A percentile compares a stretch with the other conserved stretches of the same genome.
phyloP scores from a whole-genome alignment of 2,329 filamentous ascomycete genomes.

The Bimuria novae-zelandiae region DNA sequence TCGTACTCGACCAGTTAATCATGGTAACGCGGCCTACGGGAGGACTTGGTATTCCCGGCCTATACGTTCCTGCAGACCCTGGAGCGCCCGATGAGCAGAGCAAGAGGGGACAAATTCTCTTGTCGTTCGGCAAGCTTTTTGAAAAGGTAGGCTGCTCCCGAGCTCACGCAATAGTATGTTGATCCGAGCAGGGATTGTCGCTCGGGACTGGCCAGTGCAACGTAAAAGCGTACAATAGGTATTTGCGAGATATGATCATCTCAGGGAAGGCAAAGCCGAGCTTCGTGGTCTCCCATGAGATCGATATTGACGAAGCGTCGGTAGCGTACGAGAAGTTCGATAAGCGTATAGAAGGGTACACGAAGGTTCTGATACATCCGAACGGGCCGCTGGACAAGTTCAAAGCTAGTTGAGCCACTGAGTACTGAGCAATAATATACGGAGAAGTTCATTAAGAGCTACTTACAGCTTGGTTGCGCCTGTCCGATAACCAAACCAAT shows the following conservation, averaged over 20 bases:
- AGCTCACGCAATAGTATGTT: neutral
- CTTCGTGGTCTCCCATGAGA: conserved; percentile 69
- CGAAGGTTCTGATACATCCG: conserved; percentile 70
- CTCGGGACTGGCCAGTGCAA: conserved; percentile 69
- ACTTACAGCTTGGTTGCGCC: no score
- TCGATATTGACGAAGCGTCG: conserved; percentile 65
- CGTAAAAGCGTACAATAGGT: conserved; percentile 70
- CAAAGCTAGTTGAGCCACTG: neutral
- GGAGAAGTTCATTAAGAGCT: no score
- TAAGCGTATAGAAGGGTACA: conserved; percentile 67
- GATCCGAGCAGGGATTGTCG: conserved; percentile 56
- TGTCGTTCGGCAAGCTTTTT: conserved; percentile 70
- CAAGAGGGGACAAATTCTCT: conserved; percentile 66
- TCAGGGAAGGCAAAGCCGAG: conserved; percentile 67
- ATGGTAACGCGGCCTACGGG: conserved; percentile 65
- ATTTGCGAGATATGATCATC: conserved; percentile 68
- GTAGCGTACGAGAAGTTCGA: conserved; percentile 69
- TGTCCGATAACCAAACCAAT: no score
- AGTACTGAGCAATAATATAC: neutral
- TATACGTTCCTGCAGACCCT: conserved; percentile 61
- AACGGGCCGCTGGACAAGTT: conserved; percentile 52
- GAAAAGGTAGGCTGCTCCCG: conserved; percentile 58
- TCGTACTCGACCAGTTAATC: conserved; percentile 68
- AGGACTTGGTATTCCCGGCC: conserved; percentile 64
- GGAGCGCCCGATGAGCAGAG: conserved; percentile 65